Conservation (phyloP, 495 filamentous ascomycete genomes). For the Mytilinidion resinicola region DNA sequence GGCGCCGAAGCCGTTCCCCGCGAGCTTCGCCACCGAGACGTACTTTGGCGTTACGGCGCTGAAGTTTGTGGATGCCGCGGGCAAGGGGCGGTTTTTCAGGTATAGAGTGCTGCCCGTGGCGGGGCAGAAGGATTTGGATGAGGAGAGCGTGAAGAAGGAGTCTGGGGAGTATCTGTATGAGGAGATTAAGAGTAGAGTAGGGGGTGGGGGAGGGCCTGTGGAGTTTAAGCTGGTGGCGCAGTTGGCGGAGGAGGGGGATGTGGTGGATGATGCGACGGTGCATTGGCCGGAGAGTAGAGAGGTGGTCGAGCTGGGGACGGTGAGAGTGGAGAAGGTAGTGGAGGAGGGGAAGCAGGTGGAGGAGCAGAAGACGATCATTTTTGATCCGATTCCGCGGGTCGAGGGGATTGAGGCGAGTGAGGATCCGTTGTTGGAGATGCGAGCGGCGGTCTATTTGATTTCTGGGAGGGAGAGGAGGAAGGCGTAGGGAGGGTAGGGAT, state of each 20-base stretch:
- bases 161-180: constrained; percentile 40
- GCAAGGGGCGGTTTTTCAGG: constrained; percentile 41
- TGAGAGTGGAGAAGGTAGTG: constrained; percentile 39
- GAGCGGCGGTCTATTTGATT: constrained; percentile 47
- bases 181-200: constrained; percentile 35
- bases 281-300: constrained; percentile 46
- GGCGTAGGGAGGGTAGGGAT: constrained; percentile 7
- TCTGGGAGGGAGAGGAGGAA: constrained; percentile 44
- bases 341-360: constrained; percentile 32
- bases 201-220: constrained; percentile 29
- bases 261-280: constrained; percentile 45
- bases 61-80: constrained; percentile 40
- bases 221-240: constrained; percentile 45
- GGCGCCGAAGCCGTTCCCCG: constrained; percentile 44
- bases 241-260: constrained; percentile 45
- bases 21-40: constrained; percentile 40
- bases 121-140: constrained; percentile 36
- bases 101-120: constrained; percentile 42
- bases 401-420: constrained; percentile 44
- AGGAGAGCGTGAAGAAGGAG: constrained; percentile 32
- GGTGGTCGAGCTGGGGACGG: constrained; percentile 45
- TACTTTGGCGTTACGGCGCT: constrained; percentile 48
- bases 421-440: constrained; percentile 49
- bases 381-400: constrained; percentile 50
- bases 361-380: constrained; percentile 47